Evolutionary conservation across 164 flowering plant species (phyloP), one percentile per base, ranked within the genome.

Genomic region (Saururus chinensis): DNA sequence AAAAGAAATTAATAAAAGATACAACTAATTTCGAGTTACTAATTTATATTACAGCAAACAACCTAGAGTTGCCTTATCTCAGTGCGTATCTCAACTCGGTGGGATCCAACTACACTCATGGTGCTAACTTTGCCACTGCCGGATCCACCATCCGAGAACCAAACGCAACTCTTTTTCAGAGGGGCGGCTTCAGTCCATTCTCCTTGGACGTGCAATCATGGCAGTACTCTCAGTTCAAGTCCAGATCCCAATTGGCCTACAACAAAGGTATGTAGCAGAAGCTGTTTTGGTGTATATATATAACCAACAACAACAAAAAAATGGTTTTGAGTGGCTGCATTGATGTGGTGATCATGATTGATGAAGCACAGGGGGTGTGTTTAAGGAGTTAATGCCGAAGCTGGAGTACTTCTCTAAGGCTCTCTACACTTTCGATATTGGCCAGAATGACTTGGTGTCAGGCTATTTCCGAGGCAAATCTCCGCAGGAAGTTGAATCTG

Each of bases 21-120:
- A n/a, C n/a, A n/a, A n/a, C n/a, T n/a, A n/a, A n/a, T n/a, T n/a
- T 30, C 37, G 6, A 2, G 6, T 30, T 30, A 30, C 37, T 30
- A 30, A 30, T 30, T 30, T 19, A 9, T 49, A 14, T 52, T 55
- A 23, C 60, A 58, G 60, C 60, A 5, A 17, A 53, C 58, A 68
- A 67, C 67, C 57, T 80, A 30, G 78, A 83, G 22, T 51, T 78
- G 24, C 81, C 84, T 16, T 68, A 75, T 64, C 67, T 84, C 1
- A 74, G 70, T 62, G 84, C 86, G 0, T 84, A 62, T 63, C 75
- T 84, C 4, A 83, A 84, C 51, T 64, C 84, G 0, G 62, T 82
- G 60, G 89, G 86, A 1, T 74, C 89, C 1, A 82, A 84, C 66
- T 84, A 78, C 75, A 84, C 59, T 22, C 81, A 80, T 61, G 89